Conservation (phyloP, 495 filamentous ascomycete genomes). For the Lasiosphaeris hirsuta region DNA sequence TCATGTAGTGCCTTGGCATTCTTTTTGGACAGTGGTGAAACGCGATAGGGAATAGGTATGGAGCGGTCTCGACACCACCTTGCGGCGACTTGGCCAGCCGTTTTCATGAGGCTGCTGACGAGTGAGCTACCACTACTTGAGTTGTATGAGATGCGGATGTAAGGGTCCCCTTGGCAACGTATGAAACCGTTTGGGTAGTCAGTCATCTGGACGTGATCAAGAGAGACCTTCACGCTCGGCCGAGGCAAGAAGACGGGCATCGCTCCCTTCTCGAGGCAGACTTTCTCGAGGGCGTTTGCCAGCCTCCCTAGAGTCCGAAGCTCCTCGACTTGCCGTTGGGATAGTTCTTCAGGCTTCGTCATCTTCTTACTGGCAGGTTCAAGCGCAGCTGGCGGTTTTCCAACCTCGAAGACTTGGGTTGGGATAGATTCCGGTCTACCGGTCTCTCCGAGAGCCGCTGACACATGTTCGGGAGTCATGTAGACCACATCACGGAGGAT, state of each 20-base stretch:
- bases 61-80: slow-evolving; percentile 68
- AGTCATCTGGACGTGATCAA: slow-evolving; percentile 23
- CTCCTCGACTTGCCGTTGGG: slow-evolving; percentile 26
- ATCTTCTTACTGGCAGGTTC: slow-evolving; percentile 29
- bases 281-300: slow-evolving; percentile 31
- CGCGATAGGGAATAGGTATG: slow-evolving; percentile 77
- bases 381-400: slow-evolving; percentile 23
- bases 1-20: slow-evolving; percentile 36
- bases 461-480: slow-evolving; percentile 61
- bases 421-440: slow-evolving; percentile 5
- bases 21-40: slow-evolving; percentile 58
- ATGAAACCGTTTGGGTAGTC: slow-evolving; percentile 18
- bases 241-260: slow-evolving; percentile 34
- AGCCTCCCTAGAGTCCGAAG: slow-evolving; percentile 35
- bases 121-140: slow-evolving; percentile 21
- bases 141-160: slow-evolving; percentile 37
- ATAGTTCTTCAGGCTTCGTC: slow-evolving; percentile 33
- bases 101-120: slow-evolving; percentile 63
- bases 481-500: slow-evolving; percentile 68
- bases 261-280: slow-evolving; percentile 37
- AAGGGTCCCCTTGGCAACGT: slow-evolving; percentile 34
- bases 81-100: slow-evolving; percentile 70
- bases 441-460: slow-evolving; percentile 44
- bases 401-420: slow-evolving; percentile 28
- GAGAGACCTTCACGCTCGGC: slow-evolving; percentile 30